Evolutionary conservation across 2,329 filamentous ascomycete species (phyloP).

Genomic region (Lachnellula suecica): DNA sequence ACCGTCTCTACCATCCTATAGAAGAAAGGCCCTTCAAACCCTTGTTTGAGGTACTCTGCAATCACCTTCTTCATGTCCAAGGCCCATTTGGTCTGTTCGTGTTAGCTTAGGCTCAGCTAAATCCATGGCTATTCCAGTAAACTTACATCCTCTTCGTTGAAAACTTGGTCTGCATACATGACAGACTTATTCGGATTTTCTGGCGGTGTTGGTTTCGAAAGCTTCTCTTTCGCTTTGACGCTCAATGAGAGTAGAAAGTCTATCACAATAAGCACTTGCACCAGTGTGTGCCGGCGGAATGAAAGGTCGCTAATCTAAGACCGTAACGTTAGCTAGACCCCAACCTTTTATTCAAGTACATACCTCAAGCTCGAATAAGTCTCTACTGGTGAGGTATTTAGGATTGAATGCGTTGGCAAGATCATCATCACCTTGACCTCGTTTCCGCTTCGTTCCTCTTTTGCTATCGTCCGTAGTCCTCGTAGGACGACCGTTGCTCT

Average conservation of each 20-base stretch:
- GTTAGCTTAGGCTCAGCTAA: conserved; percentile 2
- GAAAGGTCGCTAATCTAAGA: conserved; percentile 83
- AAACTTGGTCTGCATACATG: conserved; percentile 71
- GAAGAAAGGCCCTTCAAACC: conserved; percentile 86
- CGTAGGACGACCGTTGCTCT: conserved; percentile 45
- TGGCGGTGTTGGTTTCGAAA: conserved; percentile 61
- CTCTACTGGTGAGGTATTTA: conserved; percentile 96
- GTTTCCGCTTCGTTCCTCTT: conserved; percentile 70
- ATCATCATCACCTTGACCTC: conserved; percentile 58
- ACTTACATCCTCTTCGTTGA: conserved; percentile 81
- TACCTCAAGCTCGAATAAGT: conserved; percentile 94
- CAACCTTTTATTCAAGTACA: conserved; percentile 17
- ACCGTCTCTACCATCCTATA: conserved; percentile 97
- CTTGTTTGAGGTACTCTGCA: conserved; percentile 78
- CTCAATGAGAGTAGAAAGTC: conserved; percentile 95
- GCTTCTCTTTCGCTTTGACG: conserved; percentile 75
- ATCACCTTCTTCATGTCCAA: conserved; percentile 75
- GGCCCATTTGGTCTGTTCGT: conserved; percentile 75
- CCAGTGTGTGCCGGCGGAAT: conserved; percentile 89
- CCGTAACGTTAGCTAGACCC: conserved; percentile 25
- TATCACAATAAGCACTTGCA: conserved; percentile 90
- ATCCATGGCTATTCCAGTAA: background rate
- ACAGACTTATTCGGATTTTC: conserved; percentile 73
- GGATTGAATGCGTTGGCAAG: conserved; percentile 82
- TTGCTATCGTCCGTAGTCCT: conserved; percentile 63